These are phyloP conservation scores for Cordyceps farinosa DNA, from an alignment of 2,329 filamentous ascomycete species.

Conservation along the genomic window DNA sequence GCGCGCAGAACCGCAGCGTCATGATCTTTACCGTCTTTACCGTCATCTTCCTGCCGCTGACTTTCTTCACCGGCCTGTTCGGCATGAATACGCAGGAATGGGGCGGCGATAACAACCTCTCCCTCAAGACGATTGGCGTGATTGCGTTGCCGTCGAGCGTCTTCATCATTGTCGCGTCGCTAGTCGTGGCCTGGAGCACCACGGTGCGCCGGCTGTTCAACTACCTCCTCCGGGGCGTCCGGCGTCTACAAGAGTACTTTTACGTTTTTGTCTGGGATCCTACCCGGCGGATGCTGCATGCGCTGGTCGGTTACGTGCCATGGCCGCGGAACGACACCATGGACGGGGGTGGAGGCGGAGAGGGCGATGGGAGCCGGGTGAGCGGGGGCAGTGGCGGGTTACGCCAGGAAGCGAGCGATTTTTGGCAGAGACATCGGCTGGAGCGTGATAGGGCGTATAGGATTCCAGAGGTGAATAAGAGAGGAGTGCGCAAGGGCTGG, in stretches of 20 bases:
- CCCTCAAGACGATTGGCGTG: conserved; percentile 43
- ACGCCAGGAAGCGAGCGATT: conserved; percentile 37
- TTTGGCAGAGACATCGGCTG: conserved; percentile 39
- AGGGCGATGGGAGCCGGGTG: conserved; percentile 21
- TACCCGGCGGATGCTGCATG: conserved; percentile 15
- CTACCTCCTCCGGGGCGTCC: conserved; percentile 23
- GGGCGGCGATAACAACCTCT: conserved; percentile 46
- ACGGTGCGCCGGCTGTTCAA: conserved; percentile 35
- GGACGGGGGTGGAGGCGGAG: conserved; percentile 6
- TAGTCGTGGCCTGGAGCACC: conserved; percentile 55
- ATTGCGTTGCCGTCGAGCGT: conserved; percentile 48
- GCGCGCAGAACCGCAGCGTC: conserved; percentile 58
- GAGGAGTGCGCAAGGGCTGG: conserved; percentile 15
- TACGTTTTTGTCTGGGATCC: conserved; percentile 26
- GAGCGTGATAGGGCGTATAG: conserved; percentile 39
- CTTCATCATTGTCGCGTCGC: conserved; percentile 46
- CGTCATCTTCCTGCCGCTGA: conserved; percentile 60
- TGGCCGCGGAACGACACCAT: background rate
- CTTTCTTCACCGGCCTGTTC: conserved; percentile 63
- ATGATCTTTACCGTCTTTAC: conserved; percentile 65
- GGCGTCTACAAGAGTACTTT: conserved; percentile 21
- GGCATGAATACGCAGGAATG: conserved; percentile 63
- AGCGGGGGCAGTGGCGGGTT: conserved; percentile 19
- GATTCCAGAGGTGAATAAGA: conserved; percentile 38
- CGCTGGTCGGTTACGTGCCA: background rate